phyloP scores from a whole-genome alignment of 495 filamentous ascomycete genomes.

The Chaetomium tenue region DNA sequence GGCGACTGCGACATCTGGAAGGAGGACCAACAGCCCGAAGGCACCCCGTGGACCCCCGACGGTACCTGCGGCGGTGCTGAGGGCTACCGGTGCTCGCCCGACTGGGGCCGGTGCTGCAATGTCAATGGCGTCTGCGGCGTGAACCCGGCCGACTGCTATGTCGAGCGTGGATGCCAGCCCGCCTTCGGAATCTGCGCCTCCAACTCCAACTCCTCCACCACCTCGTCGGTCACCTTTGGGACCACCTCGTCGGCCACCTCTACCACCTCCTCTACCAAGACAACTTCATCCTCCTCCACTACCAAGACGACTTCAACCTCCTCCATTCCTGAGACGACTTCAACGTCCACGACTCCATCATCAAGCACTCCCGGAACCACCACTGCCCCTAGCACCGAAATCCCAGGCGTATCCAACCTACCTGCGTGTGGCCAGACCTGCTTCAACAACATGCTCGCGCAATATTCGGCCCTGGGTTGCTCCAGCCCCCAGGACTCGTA shows the following conservation, averaged over 20 bases:
- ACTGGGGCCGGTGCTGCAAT: no score
- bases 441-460: conserved; percentile 3
- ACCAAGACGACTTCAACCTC: no score
- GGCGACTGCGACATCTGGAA: conserved; percentile 8
- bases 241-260: background rate
- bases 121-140: conserved; percentile 13
- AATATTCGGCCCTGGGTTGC: background rate
- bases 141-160: conserved; percentile 15
- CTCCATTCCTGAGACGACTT: no score
- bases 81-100: no score
- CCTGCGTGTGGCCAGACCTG: background rate
- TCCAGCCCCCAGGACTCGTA: background rate
- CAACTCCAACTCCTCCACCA: conserved; percentile 2
- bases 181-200: conserved; percentile 16
- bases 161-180: conserved; percentile 15
- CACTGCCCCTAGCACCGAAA: no score
- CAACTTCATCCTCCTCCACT: no score
- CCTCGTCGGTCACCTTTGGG: background rate
- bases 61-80: conserved; percentile 13
- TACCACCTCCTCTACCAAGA: no score
- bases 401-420: no score
- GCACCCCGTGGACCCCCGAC: conserved; percentile 13
- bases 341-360: no score
- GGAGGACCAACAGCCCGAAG: conserved; percentile 11
- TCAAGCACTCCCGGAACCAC: no score